These are phyloP conservation scores for Umbelopsis sp. DNA, from an alignment of 192 early-diverging fungal species.

Conservation along the genomic window DNA sequence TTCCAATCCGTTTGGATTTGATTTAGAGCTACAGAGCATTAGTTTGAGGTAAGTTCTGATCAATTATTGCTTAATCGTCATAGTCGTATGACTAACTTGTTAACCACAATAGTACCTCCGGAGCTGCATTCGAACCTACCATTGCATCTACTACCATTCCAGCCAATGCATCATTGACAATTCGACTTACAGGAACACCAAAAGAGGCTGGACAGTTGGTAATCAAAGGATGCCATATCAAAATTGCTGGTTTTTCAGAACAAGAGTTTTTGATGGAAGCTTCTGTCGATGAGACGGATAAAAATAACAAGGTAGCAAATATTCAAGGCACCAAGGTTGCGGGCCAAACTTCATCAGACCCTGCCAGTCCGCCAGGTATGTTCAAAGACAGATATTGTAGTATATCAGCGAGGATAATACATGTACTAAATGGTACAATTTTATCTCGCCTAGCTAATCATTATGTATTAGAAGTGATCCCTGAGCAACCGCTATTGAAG, in stretches of 20 bases:
- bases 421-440: not conserved
- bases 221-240: constrained; percentile 62
- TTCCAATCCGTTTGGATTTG: constrained; percentile 80
- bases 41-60: constrained; percentile 46
- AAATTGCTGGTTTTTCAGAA: constrained; percentile 54
- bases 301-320: not conserved
- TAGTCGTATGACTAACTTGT: not conserved
- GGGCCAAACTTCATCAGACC: not conserved
- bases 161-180: constrained; percentile 57
- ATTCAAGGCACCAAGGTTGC: not conserved
- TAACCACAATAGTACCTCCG: constrained; percentile 52
- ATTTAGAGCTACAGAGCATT: constrained; percentile 73
- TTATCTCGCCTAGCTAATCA: not conserved
- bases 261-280: constrained; percentile 50
- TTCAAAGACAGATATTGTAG: not conserved
- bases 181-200: constrained; percentile 71
- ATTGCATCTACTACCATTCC: constrained; percentile 65
- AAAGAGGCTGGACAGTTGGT: constrained; percentile 56
- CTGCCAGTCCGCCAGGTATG: not conserved
- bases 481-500: constrained; percentile 68
- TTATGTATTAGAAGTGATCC: constrained; percentile 53
- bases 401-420: not conserved
- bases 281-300: not conserved
- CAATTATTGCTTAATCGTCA: not conserved
- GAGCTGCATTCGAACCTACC: constrained; percentile 59